Evolutionary conservation across 306 rosid genomes (phyloP).

Genomic region (Castanea crenata): DNA sequence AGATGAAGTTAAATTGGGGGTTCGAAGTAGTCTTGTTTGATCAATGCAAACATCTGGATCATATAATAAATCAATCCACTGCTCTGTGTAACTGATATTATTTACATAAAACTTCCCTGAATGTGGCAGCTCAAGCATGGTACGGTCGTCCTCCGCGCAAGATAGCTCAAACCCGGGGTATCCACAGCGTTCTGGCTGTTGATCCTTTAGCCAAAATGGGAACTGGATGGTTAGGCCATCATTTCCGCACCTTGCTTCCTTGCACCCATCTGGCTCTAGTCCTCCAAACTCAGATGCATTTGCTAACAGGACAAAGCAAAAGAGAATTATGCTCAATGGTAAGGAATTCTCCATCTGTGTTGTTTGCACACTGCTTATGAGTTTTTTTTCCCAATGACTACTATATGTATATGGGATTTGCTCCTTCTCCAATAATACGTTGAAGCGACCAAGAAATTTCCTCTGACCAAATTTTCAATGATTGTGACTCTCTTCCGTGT

Average conservation of each 20-base stretch:
- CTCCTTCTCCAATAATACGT: too few species aligned
- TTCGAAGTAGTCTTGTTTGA: too few species aligned
- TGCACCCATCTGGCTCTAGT: not conserved
- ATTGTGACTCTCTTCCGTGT: too few species aligned
- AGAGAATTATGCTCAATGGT: too few species aligned
- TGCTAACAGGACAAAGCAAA: too few species aligned
- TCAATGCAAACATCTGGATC: not conserved
- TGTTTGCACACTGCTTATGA: too few species aligned
- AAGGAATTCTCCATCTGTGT: too few species aligned
- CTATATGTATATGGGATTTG: too few species aligned
- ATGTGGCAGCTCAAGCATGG: not conserved
- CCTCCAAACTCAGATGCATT: not conserved
- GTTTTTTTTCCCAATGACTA: too few species aligned
- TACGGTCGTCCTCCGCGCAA: not conserved
- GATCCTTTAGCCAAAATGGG: conserved; percentile 22
- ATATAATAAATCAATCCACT: not conserved
- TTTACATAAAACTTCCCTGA: not conserved
- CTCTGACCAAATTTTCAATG: too few species aligned
- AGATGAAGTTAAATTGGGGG: not conserved
- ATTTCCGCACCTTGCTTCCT: not conserved
- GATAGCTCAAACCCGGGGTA: not conserved
- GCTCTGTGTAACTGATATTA: not conserved
- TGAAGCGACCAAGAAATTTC: too few species aligned
- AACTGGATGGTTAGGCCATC: conserved; percentile 12
- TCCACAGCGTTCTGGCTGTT: not conserved